phyloP scores from a whole-genome alignment of 345 rosid genomes.

The Eucalyptus pauciflora region DNA sequence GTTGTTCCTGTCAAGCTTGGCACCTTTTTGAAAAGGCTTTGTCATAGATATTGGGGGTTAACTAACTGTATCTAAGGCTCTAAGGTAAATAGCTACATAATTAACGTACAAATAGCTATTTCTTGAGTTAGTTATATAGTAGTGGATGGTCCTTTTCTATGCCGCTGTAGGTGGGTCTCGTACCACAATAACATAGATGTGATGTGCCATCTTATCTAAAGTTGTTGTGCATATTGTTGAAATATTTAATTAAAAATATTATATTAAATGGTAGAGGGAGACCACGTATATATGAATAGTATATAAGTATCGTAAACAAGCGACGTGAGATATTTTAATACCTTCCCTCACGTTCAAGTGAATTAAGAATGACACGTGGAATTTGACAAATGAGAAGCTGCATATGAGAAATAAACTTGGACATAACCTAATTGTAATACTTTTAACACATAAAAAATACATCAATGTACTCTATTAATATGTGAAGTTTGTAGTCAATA shows the following conservation, averaged over 20 bases:
- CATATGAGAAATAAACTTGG: background rate
- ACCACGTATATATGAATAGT: background rate
- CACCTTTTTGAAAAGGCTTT: background rate
- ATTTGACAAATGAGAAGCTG: fast-evolving
- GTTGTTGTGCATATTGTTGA: background rate
- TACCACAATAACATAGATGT: background rate
- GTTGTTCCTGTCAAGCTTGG: background rate
- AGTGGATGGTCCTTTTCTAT: background rate
- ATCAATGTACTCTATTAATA: too few species aligned
- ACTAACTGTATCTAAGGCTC: background rate
- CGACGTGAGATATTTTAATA: background rate
- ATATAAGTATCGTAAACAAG: background rate
- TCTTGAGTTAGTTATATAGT: background rate
- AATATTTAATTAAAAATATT: background rate
- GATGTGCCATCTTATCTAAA: background rate
- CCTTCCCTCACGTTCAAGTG: background rate
- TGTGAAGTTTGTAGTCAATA: background rate
- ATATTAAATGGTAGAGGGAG: background rate
- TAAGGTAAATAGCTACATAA: background rate
- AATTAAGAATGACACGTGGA: background rate
- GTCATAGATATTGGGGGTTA: background rate
- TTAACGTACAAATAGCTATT: background rate
- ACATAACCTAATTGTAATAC: background rate
- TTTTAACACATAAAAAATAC: background rate
- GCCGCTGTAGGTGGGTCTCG: background rate